A percentile compares a stretch with the other conserved stretches of the same genome.
Evolutionary conservation across 352 stramenopile genomes (phyloP).

Genomic region (Globisporangium iwayamae): DNA sequence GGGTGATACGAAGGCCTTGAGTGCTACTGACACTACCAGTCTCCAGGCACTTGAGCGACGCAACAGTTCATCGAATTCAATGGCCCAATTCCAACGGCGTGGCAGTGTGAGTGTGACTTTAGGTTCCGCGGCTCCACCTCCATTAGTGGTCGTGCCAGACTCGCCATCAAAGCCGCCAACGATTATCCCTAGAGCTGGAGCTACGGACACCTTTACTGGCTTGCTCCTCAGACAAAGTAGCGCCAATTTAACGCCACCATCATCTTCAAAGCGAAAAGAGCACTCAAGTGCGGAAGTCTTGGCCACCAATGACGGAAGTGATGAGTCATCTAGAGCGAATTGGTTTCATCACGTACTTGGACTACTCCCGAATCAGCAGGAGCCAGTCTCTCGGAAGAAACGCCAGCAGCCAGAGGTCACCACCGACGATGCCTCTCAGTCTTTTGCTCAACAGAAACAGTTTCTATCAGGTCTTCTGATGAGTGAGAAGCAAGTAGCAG

Average conservation of each 20-base stretch:
- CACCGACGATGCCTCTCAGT: conserved; percentile 2
- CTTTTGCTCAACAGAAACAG: conserved; percentile 9
- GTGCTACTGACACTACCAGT: not conserved
- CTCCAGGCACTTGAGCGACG: not conserved
- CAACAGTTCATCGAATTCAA: not conserved
- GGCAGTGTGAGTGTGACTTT: not conserved
- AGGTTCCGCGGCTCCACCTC: not conserved
- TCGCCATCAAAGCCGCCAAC: not conserved
- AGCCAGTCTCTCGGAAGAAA: conserved; percentile 9
- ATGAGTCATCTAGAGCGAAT: not conserved
- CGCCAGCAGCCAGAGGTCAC: not conserved
- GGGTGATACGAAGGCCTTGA: not conserved
- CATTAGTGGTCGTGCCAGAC: not conserved
- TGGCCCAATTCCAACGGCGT: not conserved
- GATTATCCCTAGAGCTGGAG: not conserved
- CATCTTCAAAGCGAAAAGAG: conserved; percentile 9
- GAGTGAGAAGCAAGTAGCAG: conserved; percentile 28
- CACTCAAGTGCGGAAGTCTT: not conserved
- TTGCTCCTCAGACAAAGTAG: not conserved
- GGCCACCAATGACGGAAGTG: not conserved
- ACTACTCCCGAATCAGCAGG: not conserved
- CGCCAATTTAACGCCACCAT: not conserved
- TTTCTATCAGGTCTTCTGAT: conserved; percentile 41
- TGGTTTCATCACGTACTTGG: conserved; percentile 12
- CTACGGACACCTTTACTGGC: no score